These are phyloP conservation scores for Heliosperma pusillum DNA, from an alignment of 148 eudicot species.

Conservation along the genomic window DNA sequence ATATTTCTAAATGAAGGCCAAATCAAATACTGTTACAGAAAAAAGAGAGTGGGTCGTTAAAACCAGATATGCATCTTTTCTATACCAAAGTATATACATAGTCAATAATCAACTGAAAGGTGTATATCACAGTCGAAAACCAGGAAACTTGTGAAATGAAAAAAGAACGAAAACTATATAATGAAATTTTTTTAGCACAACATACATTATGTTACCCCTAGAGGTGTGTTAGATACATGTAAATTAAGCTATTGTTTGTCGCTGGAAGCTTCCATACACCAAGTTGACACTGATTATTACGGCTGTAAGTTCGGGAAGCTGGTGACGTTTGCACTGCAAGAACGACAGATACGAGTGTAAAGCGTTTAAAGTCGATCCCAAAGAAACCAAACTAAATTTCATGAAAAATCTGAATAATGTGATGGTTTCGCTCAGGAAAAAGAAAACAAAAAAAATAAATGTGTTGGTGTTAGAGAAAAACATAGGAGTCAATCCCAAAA, in stretches of 20 bases:
- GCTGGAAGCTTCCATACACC: slow-evolving; percentile 5
- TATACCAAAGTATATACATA: background rate
- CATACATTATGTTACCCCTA: background rate
- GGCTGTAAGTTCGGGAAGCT: background rate
- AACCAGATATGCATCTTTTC: background rate
- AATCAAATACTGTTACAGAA: background rate
- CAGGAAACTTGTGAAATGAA: background rate
- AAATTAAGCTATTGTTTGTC: background rate
- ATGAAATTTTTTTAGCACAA: slow-evolving; percentile 3
- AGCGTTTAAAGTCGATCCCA: background rate
- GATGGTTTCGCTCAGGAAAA: background rate
- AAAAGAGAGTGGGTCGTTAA: background rate
- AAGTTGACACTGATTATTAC: slow-evolving; percentile 3
- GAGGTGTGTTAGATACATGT: background rate
- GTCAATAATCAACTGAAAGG: background rate
- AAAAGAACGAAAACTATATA: background rate
- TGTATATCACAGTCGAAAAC: background rate
- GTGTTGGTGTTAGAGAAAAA: too few relatives aligned
- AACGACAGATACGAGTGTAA: background rate
- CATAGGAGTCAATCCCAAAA: background rate
- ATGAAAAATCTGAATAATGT: background rate
- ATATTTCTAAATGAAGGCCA: background rate
- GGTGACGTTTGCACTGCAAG: slow-evolving; percentile 21
- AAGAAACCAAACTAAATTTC: background rate
- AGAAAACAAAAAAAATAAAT: too few relatives aligned